Conservation (phyloP, 1,284 basidiomycete genomes). For the Singerocomus rubriflavus region DNA sequence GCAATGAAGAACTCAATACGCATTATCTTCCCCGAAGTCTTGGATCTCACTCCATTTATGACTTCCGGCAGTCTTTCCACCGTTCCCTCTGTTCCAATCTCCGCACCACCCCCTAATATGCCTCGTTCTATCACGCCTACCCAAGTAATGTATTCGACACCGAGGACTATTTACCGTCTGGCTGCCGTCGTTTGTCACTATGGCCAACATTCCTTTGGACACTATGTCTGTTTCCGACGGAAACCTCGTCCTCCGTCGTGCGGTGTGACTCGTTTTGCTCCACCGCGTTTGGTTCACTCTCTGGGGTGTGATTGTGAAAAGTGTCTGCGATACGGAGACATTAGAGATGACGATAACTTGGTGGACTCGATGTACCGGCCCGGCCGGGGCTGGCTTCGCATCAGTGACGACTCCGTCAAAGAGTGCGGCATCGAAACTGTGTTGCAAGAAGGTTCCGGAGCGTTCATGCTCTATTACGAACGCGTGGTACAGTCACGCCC, state of each 20-base stretch:
- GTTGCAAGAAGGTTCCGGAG: constrained; percentile 66
- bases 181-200: constrained; percentile 85
- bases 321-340: constrained; percentile 40
- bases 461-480: constrained; percentile 93
- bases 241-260: constrained; percentile 53
- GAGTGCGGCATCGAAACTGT: constrained; percentile 77
- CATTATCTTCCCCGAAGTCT: constrained; percentile 79
- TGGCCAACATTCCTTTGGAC: constrained; percentile 86
- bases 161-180: constrained; percentile 74
- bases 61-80: constrained; percentile 74
- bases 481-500: constrained; percentile 45
- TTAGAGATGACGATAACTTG: constrained; percentile 39
- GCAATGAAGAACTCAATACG: constrained; percentile 79
- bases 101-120: constrained; percentile 47
- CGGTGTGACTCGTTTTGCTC: constrained; percentile 36
- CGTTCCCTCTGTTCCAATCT: constrained; percentile 63
- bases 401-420: constrained; percentile 81
- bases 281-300: constrained; percentile 50
- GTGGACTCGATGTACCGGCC: constrained; percentile 36
- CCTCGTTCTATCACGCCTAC: constrained; percentile 53
- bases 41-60: constrained; percentile 83
- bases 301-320: constrained; percentile 44
- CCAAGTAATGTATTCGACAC: constrained; percentile 46
- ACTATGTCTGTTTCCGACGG: constrained; percentile 87
- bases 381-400: constrained; percentile 76